Conservation (phyloP, 176 grass and related monocot species). For the Zea luxurians region DNA sequence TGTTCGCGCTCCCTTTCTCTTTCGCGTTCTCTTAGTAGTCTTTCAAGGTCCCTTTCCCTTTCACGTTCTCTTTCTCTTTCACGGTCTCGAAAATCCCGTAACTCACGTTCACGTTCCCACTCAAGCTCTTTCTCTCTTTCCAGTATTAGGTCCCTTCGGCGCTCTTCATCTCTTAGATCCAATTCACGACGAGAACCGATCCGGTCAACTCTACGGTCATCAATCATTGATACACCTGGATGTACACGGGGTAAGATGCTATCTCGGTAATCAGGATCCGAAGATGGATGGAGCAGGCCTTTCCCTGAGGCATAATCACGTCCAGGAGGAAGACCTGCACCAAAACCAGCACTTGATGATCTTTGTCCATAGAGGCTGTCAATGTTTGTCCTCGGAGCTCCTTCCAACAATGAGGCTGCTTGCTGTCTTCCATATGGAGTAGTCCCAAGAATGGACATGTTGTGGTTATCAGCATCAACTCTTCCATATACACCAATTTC, state of each 20-base stretch:
- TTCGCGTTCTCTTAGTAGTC: conserved; percentile 42
- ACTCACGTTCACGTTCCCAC: conserved; percentile 39
- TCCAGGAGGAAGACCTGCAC: conserved; percentile 65
- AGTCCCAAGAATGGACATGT: conserved; percentile 66
- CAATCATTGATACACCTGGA: conserved; percentile 70
- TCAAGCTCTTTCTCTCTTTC: conserved; percentile 58
- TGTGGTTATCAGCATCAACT: conserved; percentile 68
- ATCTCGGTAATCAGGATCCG: conserved; percentile 67
- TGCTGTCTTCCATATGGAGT: conserved; percentile 78
- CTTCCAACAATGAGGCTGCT: conserved; percentile 70
- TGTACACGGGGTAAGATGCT: conserved; percentile 51
- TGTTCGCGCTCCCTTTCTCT: conserved; percentile 64
- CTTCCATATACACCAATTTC: conserved; percentile 72
- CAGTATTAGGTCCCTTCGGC: conserved; percentile 55
- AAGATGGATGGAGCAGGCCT: conserved; percentile 58
- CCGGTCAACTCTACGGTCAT: conserved; percentile 62
- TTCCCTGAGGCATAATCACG: conserved; percentile 82
- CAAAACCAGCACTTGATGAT: conserved; percentile 60
- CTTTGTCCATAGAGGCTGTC: conserved; percentile 74
- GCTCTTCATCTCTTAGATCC: conserved; percentile 92
- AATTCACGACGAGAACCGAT: conserved; percentile 63
- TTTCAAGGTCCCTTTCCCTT: conserved; percentile 54
- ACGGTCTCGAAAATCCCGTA: conserved; percentile 44
- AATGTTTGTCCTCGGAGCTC: conserved; percentile 75
- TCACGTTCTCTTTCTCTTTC: conserved; percentile 55